Percentiles rank a stretch among this genome's conserved stretches.
These are phyloP conservation scores for Westerdykella aurantiaca DNA, from an alignment of 2,329 filamentous ascomycete species.

Conservation along the genomic window DNA sequence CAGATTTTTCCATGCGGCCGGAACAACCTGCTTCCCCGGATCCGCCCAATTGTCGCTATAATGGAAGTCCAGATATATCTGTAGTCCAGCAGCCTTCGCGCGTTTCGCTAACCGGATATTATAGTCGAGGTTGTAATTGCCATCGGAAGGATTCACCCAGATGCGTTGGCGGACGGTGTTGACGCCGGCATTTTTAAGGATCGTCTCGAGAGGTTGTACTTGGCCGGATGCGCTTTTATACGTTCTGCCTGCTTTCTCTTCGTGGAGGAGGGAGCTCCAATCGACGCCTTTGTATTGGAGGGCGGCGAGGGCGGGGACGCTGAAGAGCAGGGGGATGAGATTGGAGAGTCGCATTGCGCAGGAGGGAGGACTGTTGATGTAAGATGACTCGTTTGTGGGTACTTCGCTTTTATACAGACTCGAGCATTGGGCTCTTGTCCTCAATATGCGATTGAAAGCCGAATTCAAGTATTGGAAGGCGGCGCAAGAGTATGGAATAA, in stretches of 20 bases:
- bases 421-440: not conserved
- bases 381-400: too few relatives aligned
- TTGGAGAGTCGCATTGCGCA: constrained; percentile 25
- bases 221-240: constrained; percentile 56
- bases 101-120: constrained; percentile 63
- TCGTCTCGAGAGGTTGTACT: constrained; percentile 54
- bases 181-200: constrained; percentile 56
- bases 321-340: constrained; percentile 17
- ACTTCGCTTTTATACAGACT: not conserved
- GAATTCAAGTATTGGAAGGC: not conserved
- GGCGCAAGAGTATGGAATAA: not conserved
- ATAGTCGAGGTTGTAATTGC: constrained; percentile 64
- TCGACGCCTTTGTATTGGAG: constrained; percentile 63
- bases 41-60: constrained; percentile 68
- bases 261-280: constrained; percentile 61
- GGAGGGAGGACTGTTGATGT: not conserved
- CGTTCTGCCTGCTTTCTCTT: constrained; percentile 55
- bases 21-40: constrained; percentile 57
- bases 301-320: constrained; percentile 35
- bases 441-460: not conserved
- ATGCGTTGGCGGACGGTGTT: constrained; percentile 66
- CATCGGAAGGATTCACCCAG: constrained; percentile 60
- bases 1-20: constrained; percentile 56
- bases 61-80: constrained; percentile 59
- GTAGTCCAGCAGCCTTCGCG: constrained; percentile 57